A percentile compares a stretch with the other conserved stretches of the same genome.
phyloP scores from a whole-genome alignment of 176 grass and related monocot genomes.

The Aegilops bicornis region DNA sequence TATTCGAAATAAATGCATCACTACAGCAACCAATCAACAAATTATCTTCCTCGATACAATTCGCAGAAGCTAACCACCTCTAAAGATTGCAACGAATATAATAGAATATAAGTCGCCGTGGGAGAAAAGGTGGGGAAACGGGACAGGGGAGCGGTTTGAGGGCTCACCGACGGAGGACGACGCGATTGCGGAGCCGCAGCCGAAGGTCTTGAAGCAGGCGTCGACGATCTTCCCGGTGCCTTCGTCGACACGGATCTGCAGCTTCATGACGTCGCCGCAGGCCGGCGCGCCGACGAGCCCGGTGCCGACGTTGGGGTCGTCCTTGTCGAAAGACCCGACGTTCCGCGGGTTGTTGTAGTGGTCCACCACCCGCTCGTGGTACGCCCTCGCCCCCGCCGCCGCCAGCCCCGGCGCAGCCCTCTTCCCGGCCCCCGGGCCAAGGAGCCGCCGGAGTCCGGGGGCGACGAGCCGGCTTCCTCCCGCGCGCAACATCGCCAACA shows the following conservation, averaged over 20 bases:
- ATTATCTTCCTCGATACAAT: background rate
- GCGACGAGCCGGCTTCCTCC: slow-evolving; percentile 44
- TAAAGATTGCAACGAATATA: background rate
- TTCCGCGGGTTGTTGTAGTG: slow-evolving; percentile 98
- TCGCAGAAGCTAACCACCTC: background rate
- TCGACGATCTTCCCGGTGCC: slow-evolving; percentile 85
- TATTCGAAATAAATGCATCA: too few species aligned
- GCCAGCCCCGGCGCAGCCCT: slow-evolving; percentile 6
- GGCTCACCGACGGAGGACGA: slow-evolving; percentile 88
- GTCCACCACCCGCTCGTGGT: slow-evolving; percentile 98
- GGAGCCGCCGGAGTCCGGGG: slow-evolving; percentile 36
- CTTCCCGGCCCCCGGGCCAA: background rate
- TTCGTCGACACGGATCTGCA: slow-evolving; percentile 94
- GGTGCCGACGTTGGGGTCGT: slow-evolving; percentile 85
- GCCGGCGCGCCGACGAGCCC: slow-evolving; percentile 95
- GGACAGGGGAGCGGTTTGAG: background rate
- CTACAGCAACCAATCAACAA: background rate
- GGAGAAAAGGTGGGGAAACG: background rate
- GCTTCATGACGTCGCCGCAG: slow-evolving; percentile 99
- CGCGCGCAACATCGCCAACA: slow-evolving; percentile 54
- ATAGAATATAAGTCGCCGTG: background rate
- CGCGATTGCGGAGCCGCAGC: slow-evolving; percentile 93
- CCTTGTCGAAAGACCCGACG: slow-evolving; percentile 93
- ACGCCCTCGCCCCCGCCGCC: slow-evolving; percentile 36
- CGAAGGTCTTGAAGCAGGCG: slow-evolving; percentile 99